Conservation (phyloP, 139 green algal genomes). For the Tetraselmis chui region DNA sequence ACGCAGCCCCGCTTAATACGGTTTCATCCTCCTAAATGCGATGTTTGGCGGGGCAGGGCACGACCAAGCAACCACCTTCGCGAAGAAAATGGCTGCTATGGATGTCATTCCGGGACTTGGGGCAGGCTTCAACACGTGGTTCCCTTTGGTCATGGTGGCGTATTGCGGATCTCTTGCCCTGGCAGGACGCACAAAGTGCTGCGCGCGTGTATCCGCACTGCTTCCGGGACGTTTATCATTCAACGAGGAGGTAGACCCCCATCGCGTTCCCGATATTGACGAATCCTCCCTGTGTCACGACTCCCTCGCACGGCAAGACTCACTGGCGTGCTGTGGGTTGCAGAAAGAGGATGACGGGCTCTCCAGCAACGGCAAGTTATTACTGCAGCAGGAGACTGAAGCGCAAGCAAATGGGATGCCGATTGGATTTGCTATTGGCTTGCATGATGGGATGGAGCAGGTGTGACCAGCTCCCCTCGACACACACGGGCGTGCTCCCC, state of each 20-base stretch:
- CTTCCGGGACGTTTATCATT: not conserved
- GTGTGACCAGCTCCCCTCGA: too few relatives aligned
- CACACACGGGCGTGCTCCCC: too few relatives aligned
- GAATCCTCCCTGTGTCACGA: not conserved
- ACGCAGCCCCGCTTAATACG: too few relatives aligned
- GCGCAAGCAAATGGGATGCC: slow-evolving; percentile 21
- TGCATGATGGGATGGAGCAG: too few relatives aligned
- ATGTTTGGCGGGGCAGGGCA: too few relatives aligned
- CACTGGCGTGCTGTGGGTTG: not conserved
- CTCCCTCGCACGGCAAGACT: slow-evolving; percentile 16
- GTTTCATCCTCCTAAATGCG: not conserved
- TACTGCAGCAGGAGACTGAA: slow-evolving; percentile 33
- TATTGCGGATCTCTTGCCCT: slow-evolving; percentile 46
- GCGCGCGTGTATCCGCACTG: slow-evolving; percentile 26
- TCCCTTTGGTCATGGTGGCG: slow-evolving; percentile 65
- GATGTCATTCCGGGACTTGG: slow-evolving; percentile 58
- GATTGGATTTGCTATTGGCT: slow-evolving; percentile 29
- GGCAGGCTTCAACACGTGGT: slow-evolving; percentile 69
- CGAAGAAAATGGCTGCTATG: slow-evolving; percentile 70
- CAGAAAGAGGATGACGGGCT: slow-evolving; percentile 63
- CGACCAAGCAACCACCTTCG: slow-evolving; percentile 47
- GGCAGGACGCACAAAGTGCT: slow-evolving; percentile 23
- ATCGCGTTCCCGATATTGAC: not conserved
- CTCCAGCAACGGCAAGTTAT: slow-evolving; percentile 33
- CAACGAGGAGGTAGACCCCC: not conserved